Evolutionary conservation across 2,329 filamentous ascomycete genomes (phyloP).

Genomic region (Aspergillus glaucus): DNA sequence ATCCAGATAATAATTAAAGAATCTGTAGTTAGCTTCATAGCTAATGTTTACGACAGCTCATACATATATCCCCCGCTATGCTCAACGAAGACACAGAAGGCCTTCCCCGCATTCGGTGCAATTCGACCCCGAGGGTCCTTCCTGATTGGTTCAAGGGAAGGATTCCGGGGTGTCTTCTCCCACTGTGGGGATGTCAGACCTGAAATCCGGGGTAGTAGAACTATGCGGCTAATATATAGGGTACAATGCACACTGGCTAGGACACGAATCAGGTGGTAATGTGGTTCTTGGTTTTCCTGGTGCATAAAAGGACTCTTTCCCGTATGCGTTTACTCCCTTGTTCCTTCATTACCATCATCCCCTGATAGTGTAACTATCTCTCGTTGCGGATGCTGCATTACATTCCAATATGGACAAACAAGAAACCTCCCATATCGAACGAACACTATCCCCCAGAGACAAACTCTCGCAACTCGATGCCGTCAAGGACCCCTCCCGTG

Average conservation of each 20-base stretch:
- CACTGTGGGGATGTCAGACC: background rate
- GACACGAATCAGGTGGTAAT: background rate
- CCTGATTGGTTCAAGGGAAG: background rate
- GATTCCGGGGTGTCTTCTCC: background rate
- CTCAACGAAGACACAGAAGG: background rate
- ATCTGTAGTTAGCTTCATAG: too few species aligned
- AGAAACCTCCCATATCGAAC: conserved; percentile 44
- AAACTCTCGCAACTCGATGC: conserved; percentile 45
- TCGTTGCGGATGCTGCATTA: background rate
- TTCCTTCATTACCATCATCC: too few species aligned
- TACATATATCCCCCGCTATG: too few species aligned
- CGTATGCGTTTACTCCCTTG: too few species aligned
- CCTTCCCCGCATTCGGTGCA: background rate
- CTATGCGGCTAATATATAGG: background rate
- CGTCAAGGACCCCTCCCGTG: conserved; percentile 48
- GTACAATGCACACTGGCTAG: too few species aligned
- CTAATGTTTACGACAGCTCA: too few species aligned
- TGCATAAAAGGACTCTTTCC: too few species aligned
- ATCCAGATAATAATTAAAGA: too few species aligned
- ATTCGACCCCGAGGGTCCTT: background rate
- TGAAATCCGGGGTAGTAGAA: background rate
- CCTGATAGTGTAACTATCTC: too few species aligned
- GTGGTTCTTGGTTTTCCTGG: background rate
- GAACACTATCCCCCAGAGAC: conserved; percentile 41
- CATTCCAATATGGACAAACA: conserved; percentile 12